Percentiles rank a stretch among this genome's conserved stretches.
phyloP scores from a whole-genome alignment of 202 grass and related monocot genomes.

The Saccharum hybrid region DNA sequence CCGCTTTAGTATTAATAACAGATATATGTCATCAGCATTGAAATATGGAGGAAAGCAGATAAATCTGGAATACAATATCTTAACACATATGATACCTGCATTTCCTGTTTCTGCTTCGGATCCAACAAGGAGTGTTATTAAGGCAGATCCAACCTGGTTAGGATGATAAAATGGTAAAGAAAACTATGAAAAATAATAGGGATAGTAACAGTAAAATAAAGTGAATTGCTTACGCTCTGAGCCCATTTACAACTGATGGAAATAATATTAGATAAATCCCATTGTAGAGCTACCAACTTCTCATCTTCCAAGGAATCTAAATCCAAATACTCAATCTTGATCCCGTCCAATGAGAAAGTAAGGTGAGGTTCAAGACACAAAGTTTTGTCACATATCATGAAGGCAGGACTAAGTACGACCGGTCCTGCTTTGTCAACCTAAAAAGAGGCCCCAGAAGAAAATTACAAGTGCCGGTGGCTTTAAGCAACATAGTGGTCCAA shows the following conservation, averaged over 20 bases:
- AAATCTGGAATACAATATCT: constrained; percentile 30
- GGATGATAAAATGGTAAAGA: constrained; percentile 26
- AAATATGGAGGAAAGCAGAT: constrained; percentile 34
- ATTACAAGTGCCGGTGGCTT: constrained; percentile 2
- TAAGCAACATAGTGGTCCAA: constrained; percentile 39
- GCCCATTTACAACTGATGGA: constrained; percentile 68
- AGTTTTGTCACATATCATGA: constrained; percentile 51
- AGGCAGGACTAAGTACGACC: constrained; percentile 65
- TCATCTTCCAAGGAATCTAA: constrained; percentile 48
- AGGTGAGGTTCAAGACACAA: constrained; percentile 58
- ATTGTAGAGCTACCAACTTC: constrained; percentile 54
- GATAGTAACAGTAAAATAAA: constrained; percentile 26
- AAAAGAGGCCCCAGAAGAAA: constrained; percentile 43
- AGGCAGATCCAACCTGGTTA: constrained; percentile 52
- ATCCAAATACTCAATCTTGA: constrained; percentile 77
- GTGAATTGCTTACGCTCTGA: constrained; percentile 61
- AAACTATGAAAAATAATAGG: constrained; percentile 37
- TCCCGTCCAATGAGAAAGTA: constrained; percentile 66
- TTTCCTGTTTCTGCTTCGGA: constrained; percentile 36
- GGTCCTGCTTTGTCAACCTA: constrained; percentile 63
- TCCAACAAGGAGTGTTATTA: constrained; percentile 40
- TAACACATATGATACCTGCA: constrained; percentile 44
- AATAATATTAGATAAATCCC: constrained; percentile 65
- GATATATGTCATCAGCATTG: constrained; percentile 10
- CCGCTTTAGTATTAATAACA: background rate